These are phyloP conservation scores for Lachancea kluyveri DNA, from an alignment of 805 yeast species.

Conservation along the genomic window DNA sequence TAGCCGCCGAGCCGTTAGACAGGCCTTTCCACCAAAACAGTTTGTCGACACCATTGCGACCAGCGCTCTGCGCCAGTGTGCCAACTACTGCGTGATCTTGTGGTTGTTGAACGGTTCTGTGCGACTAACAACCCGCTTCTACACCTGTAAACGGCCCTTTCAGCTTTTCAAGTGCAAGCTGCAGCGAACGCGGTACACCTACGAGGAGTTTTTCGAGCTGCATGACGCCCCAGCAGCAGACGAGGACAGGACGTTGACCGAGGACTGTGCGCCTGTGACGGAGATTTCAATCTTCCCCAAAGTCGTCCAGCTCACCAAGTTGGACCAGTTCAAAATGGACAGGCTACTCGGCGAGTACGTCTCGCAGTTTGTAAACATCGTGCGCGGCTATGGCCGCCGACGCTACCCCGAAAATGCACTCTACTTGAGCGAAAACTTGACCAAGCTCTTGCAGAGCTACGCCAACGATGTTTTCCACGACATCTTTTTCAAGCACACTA, in stretches of 20 bases:
- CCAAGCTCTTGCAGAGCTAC: slow-evolving; percentile 6
- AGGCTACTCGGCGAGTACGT: slow-evolving; percentile 4
- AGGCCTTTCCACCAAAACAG: slow-evolving; percentile 14
- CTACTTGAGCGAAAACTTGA: slow-evolving; percentile 5
- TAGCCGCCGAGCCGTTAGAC: no score
- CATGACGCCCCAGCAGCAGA: neutral
- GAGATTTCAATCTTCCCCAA: slow-evolving; percentile 8
- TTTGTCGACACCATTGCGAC: slow-evolving; percentile 10
- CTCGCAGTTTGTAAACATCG: slow-evolving; percentile 6
- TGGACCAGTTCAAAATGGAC: slow-evolving; percentile 9
- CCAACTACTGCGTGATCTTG: slow-evolving; percentile 11
- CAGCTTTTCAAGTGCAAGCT: slow-evolving; percentile 8
- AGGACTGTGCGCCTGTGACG: neutral
- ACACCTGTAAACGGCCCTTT: slow-evolving; percentile 4
- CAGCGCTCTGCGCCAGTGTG: slow-evolving; percentile 7
- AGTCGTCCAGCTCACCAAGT: slow-evolving; percentile 6
- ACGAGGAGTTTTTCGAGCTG: slow-evolving; percentile 5
- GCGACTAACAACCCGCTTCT: neutral
- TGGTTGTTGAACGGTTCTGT: slow-evolving; percentile 10
- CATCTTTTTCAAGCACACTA: slow-evolving; percentile 6
- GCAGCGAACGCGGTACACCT: neutral
- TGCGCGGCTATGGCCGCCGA: slow-evolving; percentile 4
- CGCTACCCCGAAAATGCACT: neutral
- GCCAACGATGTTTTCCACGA: slow-evolving; percentile 9
- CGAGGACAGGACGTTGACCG: slow-evolving; percentile 1